A percentile compares a stretch with the other conserved stretches of the same genome.
Conservation (phyloP, 495 filamentous ascomycete species). For the Cudoniella acicularis region DNA sequence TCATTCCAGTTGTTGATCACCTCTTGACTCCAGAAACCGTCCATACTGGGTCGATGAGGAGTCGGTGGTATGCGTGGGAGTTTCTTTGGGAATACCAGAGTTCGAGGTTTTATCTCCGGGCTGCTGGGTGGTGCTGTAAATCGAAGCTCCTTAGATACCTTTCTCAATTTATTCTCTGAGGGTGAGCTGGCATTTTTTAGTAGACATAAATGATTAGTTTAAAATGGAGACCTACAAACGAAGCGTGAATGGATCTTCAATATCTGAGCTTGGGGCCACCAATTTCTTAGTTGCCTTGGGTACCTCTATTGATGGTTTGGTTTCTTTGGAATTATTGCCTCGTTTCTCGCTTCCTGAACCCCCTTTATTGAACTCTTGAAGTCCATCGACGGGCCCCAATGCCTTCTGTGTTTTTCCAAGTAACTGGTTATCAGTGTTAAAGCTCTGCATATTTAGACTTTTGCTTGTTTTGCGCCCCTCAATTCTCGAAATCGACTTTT, state of each 20-base stretch:
- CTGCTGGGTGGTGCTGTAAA: conserved; percentile 18
- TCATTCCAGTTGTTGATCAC: conserved; percentile 81
- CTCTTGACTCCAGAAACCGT: conserved; percentile 78
- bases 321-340: too few relatives aligned
- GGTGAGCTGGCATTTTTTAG: conserved; percentile 9
- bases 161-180: conserved; percentile 30
- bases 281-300: not conserved
- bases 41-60: conserved; percentile 58
- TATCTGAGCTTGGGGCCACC: conserved; percentile 1
- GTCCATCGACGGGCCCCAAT: too few relatives aligned
- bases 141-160: conserved; percentile 31
- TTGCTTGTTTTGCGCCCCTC: too few relatives aligned
- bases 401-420: too few relatives aligned
- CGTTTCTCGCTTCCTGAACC: too few relatives aligned
- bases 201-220: not conserved
- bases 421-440: too few relatives aligned
- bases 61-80: conserved; percentile 26
- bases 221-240: conserved; percentile 12
- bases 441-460: too few relatives aligned
- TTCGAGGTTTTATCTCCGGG: conserved; percentile 6
- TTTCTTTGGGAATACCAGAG: conserved; percentile 27
- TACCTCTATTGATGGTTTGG: not conserved
- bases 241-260: conserved; percentile 17
- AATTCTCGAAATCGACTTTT: too few relatives aligned
- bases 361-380: too few relatives aligned